Base-by-base conservation (phyloP, 768 basidiomycete species). In the Piloderma croceum region DNA sequence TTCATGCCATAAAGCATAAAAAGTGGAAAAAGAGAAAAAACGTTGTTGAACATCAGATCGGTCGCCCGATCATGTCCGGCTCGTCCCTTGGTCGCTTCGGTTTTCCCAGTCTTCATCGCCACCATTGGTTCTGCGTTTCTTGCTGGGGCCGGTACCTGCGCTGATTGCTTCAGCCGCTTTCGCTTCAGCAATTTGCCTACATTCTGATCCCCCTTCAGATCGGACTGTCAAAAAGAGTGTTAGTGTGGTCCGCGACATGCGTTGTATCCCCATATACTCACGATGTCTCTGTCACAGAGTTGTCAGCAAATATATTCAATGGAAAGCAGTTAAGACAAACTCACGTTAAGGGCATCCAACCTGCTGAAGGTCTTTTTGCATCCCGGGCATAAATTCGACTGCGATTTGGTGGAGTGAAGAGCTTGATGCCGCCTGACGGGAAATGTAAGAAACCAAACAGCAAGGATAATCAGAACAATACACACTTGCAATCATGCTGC, bases 401-500 rank as follows among this genome's bases (percentile, higher is more conserved):
- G 81, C 7, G 87, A 76, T 52, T 90, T 86, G 34, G 83, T 78
- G 11, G 81, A 78, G 51, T 97, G 92, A 5, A 97, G 70, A 2
- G 89, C 86, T 65, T 91, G 89, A 58, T 94, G 92, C 24, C 92
- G 84, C 60, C 86, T 87, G 58, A 25, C 35, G 46, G 15, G 15
- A 29, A 15, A 9, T 29, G 9, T 9, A 44, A 17, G 13, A 33
- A 7, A 39, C 31, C 31, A 31, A 38, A 36, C 43, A 31, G 42
- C 49, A 11, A 45, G 38, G 36, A 34, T 10, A 35, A 27, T 27
- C 27, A 48, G 31, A 24, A 42, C 38, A 7, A 24, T 19, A 79
- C 85, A 58, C 56, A 87, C 83, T 96, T 96, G 86, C 91, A 94
- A 58, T 97, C 92, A 61, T 97, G 92, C 60, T 93, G 90, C 33